phyloP scores from a whole-genome alignment of 179 eudicot species.

The Beta corolliflora region DNA sequence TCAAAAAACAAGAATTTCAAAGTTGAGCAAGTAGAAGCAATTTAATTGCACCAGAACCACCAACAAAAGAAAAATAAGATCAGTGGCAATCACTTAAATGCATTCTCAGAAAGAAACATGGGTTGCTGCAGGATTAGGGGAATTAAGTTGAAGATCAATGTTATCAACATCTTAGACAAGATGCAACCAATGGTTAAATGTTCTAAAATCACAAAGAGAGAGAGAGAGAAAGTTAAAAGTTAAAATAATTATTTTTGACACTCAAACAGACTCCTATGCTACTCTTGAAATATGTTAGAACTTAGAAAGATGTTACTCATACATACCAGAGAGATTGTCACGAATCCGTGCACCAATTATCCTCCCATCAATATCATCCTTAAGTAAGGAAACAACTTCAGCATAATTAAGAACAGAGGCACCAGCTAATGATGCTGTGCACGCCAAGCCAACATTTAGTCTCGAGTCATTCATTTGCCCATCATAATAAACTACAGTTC shows the following conservation, averaged over 20 bases:
- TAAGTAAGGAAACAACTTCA: conserved; percentile 78
- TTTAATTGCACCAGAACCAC: background rate
- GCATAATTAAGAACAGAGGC: conserved; percentile 93
- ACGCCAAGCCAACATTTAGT: conserved; percentile 89
- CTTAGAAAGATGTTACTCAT: background rate
- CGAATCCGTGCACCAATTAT: conserved; percentile 81
- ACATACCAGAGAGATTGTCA: conserved; percentile 76
- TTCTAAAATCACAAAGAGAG: background rate
- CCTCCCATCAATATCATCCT: conserved; percentile 67
- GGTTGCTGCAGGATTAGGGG: background rate
- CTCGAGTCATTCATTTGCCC: conserved; percentile 99
- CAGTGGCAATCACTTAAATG: too few species aligned
- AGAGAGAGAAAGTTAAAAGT: background rate
- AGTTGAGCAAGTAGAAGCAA: background rate
- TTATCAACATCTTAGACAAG: background rate
- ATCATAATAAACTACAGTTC: conserved; percentile 97
- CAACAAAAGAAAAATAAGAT: background rate
- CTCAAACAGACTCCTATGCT: background rate
- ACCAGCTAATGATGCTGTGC: conserved; percentile 95
- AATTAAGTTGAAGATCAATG: background rate
- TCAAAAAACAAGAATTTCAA: background rate
- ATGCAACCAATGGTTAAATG: background rate
- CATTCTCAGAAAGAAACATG: background rate
- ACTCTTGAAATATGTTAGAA: background rate
- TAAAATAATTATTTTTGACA: background rate